Evolutionary conservation across 2,329 filamentous ascomycete genomes (phyloP).

Genomic region (Penicillium sp.): DNA sequence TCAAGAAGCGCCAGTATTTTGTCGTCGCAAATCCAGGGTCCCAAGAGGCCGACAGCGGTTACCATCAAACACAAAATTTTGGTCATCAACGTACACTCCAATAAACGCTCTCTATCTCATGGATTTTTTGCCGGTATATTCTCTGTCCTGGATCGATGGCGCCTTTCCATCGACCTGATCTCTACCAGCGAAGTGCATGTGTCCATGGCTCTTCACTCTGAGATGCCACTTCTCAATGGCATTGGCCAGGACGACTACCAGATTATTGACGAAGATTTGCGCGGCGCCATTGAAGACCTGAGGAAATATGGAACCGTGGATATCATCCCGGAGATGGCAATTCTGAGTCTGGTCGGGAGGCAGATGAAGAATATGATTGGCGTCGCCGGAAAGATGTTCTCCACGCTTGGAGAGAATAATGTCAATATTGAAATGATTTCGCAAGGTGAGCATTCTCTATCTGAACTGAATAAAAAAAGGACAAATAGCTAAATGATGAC

Average conservation of each 20-base stretch:
- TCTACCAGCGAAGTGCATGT: constrained; percentile 96
- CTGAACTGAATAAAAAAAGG: background rate
- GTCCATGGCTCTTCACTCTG: constrained; percentile 90
- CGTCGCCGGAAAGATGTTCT: constrained; percentile 91
- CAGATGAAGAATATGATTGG: constrained; percentile 98
- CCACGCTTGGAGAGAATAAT: constrained; percentile 84
- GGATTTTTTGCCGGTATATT: constrained; percentile 96
- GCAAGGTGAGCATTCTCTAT: constrained; percentile 63
- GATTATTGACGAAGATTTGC: constrained; percentile 61
- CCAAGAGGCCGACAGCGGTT: constrained; percentile 78
- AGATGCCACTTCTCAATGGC: constrained; percentile 53
- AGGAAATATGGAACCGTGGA: constrained; percentile 83
- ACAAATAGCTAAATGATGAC: constrained; percentile 16
- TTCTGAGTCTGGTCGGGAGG: constrained; percentile 87
- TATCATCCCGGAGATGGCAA: constrained; percentile 87
- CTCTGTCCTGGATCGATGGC: constrained; percentile 78
- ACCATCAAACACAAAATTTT: constrained; percentile 97
- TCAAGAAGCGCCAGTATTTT: constrained; percentile 46
- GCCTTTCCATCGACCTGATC: constrained; percentile 90
- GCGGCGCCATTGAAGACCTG: constrained; percentile 65
- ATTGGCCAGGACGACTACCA: constrained; percentile 46
- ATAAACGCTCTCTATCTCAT: constrained; percentile 92
- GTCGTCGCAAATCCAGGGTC: constrained; percentile 49
- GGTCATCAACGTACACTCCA: constrained; percentile 96
- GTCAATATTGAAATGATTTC: constrained; percentile 99